These are phyloP conservation scores for Sclerotiophoma versabilis DNA, from an alignment of 2,329 filamentous ascomycete genomes.

Conservation along the genomic window DNA sequence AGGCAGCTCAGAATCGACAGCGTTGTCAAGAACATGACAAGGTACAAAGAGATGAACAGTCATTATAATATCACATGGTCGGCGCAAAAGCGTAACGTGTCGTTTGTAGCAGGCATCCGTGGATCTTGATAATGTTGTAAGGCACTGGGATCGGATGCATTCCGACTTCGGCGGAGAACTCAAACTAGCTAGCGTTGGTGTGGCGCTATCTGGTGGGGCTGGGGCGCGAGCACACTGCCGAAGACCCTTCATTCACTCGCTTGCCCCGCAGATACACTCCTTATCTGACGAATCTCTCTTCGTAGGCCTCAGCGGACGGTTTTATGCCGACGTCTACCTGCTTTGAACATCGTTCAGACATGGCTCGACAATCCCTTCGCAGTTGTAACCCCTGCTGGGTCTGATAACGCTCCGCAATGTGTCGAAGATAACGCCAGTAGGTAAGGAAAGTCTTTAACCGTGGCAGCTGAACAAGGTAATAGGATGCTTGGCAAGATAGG, in stretches of 20 bases:
- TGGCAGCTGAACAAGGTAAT: neutral
- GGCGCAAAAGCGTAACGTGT: too few relatives aligned
- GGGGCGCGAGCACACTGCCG: neutral
- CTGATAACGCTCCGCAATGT: slow-evolving; percentile 4
- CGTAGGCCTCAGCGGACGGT: neutral
- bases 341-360: neutral
- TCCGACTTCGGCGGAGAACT: neutral
- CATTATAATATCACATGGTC: too few relatives aligned
- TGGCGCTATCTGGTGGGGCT: neutral
- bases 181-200: too few relatives aligned
- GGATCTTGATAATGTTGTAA: too few relatives aligned
- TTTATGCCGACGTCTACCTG: neutral
- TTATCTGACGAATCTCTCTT: neutral
- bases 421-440: neutral
- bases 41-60: too few relatives aligned
- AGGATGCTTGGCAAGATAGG: neutral
- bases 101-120: neutral
- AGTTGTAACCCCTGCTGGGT: neutral
- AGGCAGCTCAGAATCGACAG: too few relatives aligned
- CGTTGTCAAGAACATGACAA: too few relatives aligned
- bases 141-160: neutral
- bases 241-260: neutral
- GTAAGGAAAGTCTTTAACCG: neutral
- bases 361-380: neutral
- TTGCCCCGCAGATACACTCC: neutral